Percentiles rank a stretch among this genome's conserved stretches.
phyloP scores from a whole-genome alignment of 208 protist genomes.

The Wallacemonas collosoma region DNA sequence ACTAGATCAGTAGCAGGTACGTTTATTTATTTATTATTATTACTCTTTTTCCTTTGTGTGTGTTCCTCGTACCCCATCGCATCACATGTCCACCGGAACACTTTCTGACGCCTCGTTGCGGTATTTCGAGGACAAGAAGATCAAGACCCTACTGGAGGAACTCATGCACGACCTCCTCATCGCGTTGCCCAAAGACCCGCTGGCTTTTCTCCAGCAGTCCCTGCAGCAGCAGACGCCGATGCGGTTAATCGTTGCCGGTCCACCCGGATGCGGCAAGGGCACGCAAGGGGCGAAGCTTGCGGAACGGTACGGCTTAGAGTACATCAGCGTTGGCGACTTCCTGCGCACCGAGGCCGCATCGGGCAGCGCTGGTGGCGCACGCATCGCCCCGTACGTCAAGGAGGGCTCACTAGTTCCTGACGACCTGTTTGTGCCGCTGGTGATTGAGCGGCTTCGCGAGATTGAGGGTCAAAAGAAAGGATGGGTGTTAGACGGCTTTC shows the following conservation, averaged over 20 bases:
- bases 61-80: neutral
- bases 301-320: constrained; percentile 77
- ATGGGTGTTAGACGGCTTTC: constrained; percentile 89
- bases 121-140: constrained; percentile 77
- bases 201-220: constrained; percentile 52
- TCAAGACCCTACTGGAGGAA: constrained; percentile 72
- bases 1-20: too few species aligned
- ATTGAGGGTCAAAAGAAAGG: constrained; percentile 47
- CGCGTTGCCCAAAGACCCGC: constrained; percentile 66
- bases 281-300: constrained; percentile 85
- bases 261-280: constrained; percentile 91
- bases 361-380: constrained; percentile 44
- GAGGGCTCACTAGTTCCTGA: constrained; percentile 74
- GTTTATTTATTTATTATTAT: neutral
- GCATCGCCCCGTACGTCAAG: constrained; percentile 62
- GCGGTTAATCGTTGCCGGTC: constrained; percentile 78
- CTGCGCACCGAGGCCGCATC: constrained; percentile 47
- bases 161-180: constrained; percentile 76
- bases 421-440: constrained; percentile 69
- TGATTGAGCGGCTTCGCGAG: constrained; percentile 50
- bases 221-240: constrained; percentile 49
- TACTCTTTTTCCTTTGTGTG: neutral
- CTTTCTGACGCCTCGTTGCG: constrained; percentile 56
- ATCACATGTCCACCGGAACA: constrained; percentile 66
- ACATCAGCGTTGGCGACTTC: constrained; percentile 83